phyloP scores from a whole-genome alignment of 352 stramenopile species.

The Globisporangium paroecandrum region DNA sequence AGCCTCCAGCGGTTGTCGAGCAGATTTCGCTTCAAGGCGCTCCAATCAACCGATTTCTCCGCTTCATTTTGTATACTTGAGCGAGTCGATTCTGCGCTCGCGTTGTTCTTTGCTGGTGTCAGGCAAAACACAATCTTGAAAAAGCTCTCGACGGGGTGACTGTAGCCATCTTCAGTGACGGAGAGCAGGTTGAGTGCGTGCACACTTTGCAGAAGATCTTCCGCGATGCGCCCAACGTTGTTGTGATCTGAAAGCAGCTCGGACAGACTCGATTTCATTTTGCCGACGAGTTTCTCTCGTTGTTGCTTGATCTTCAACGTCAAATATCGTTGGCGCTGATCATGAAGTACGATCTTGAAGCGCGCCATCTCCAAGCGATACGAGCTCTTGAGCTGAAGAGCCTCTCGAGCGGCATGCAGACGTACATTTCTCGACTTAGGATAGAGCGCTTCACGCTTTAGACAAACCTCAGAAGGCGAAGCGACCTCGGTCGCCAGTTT shows the following conservation, averaged over 20 bases:
- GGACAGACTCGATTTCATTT: background rate
- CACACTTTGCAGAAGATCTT: constrained; percentile 7
- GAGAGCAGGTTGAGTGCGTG: background rate
- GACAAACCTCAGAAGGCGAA: background rate
- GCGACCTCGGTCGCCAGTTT: constrained; percentile 3
- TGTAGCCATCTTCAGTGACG: background rate
- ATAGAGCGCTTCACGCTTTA: background rate
- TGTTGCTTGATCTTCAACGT: background rate
- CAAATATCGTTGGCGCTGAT: background rate
- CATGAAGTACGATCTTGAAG: background rate
- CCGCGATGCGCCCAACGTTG: background rate
- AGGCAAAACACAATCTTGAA: background rate
- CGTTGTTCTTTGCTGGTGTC: background rate
- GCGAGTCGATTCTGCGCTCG: background rate
- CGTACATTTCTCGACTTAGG: background rate
- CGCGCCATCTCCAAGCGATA: background rate
- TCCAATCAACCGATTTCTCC: too few species aligned
- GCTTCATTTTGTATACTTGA: background rate
- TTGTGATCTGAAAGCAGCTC: constrained; percentile 1
- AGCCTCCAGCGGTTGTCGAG: background rate
- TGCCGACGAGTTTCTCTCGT: background rate
- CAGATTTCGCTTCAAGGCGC: background rate
- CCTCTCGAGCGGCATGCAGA: background rate
- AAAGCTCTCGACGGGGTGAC: background rate
- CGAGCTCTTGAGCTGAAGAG: constrained; percentile 1